These are phyloP conservation scores for Ballota nigra DNA, from an alignment of 257 asterid genomes.

Conservation along the genomic window DNA sequence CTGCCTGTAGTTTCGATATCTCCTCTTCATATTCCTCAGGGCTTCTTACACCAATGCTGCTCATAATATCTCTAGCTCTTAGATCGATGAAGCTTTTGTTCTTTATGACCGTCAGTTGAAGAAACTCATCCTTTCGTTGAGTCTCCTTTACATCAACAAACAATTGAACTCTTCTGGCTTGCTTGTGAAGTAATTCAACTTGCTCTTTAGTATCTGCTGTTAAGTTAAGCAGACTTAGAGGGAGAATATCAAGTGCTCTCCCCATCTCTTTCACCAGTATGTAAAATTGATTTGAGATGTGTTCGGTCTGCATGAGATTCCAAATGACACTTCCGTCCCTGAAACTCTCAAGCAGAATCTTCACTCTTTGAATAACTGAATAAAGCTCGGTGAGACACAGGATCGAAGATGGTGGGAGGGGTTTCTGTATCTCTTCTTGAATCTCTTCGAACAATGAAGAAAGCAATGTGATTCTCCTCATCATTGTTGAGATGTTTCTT, in stretches of 20 bases:
- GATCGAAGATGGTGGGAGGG: conserved; percentile 70
- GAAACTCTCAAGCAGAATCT: conserved; percentile 49
- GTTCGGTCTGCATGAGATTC: conserved; percentile 73
- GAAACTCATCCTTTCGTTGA: conserved; percentile 53
- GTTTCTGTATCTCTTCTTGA: conserved; percentile 49
- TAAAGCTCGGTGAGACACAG: conserved; percentile 71
- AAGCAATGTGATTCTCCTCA: conserved; percentile 57
- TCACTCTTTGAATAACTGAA: conserved; percentile 46
- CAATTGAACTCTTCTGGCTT: conserved; percentile 55
- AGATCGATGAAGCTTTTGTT: conserved; percentile 41
- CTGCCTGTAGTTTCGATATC: conserved; percentile 60
- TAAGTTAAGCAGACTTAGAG: conserved; percentile 63
- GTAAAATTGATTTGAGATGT: conserved; percentile 50
- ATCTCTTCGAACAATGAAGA: conserved; percentile 75
- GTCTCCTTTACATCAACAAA: conserved; percentile 46
- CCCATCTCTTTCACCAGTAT: conserved; percentile 60
- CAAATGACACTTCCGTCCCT: conserved; percentile 60
- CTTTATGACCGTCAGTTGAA: conserved; percentile 41
- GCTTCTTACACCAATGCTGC: conserved; percentile 51
- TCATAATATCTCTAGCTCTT: conserved; percentile 36
- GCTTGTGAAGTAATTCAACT: conserved; percentile 76
- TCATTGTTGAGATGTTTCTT: conserved; percentile 54
- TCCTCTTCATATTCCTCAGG: conserved; percentile 51
- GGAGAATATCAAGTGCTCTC: conserved; percentile 73
- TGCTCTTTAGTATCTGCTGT: conserved; percentile 73